These are phyloP conservation scores for Trametes villosa DNA, from an alignment of 768 basidiomycete genomes.

Conservation along the genomic window DNA sequence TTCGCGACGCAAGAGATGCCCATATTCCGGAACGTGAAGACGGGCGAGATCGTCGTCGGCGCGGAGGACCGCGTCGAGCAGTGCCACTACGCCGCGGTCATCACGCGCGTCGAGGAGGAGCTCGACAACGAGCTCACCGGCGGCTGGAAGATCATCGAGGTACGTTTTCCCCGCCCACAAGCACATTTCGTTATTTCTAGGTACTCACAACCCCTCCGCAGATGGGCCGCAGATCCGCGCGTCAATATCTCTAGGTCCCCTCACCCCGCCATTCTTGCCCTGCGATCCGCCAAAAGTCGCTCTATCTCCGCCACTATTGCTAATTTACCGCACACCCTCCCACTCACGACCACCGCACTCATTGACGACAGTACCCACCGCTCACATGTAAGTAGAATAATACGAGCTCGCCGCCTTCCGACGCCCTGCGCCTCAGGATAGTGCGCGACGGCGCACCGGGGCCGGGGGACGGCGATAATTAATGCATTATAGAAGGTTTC, in stretches of 20 bases:
- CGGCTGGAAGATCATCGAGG: constrained; percentile 98
- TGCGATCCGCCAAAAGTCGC: constrained; percentile 20
- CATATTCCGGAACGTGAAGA: constrained; percentile 87
- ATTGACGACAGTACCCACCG: constrained; percentile 10
- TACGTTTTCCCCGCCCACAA: too few relatives aligned
- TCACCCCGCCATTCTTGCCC: not conserved
- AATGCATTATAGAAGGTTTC: constrained; percentile 21
- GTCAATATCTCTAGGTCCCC: constrained; percentile 47
- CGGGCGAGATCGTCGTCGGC: constrained; percentile 85
- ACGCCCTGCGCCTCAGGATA: constrained; percentile 9
- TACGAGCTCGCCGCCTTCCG: constrained; percentile 1
- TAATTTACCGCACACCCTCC: constrained; percentile 6
- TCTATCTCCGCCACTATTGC: not conserved
- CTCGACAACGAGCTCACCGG: constrained; percentile 92
- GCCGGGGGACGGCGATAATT: constrained; percentile 13
- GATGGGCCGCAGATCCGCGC: constrained; percentile 57
- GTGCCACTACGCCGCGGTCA: constrained; percentile 88
- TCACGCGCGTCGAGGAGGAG: constrained; percentile 88
- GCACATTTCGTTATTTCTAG: too few relatives aligned
- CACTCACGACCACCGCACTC: not conserved
- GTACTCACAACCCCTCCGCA: constrained; percentile 26
- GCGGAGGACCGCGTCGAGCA: constrained; percentile 92
- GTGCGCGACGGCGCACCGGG: not conserved
- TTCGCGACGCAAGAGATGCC: constrained; percentile 95
- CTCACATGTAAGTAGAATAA: constrained; percentile 19